These are phyloP conservation scores for Yamadazyma atlantica DNA, from an alignment of 1,139 yeast genomes.

Conservation along the genomic window DNA sequence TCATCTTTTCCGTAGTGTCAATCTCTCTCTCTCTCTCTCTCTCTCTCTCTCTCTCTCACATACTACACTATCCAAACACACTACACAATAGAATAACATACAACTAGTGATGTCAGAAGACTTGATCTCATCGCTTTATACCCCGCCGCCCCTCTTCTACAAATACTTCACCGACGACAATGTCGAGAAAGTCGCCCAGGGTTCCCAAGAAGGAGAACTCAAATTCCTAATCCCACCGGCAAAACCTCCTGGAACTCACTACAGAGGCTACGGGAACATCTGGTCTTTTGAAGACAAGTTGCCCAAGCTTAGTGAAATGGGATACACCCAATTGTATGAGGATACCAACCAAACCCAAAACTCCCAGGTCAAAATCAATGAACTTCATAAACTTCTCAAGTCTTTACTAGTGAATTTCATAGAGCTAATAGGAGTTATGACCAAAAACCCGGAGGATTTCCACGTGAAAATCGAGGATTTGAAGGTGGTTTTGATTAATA, in stretches of 20 bases:
- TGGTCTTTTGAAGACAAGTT: slow-evolving; percentile 78
- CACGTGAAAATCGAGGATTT: slow-evolving; percentile 69
- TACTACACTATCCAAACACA: too few relatives aligned
- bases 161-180: slow-evolving; percentile 68
- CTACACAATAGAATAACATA: too few relatives aligned
- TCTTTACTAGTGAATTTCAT: slow-evolving; percentile 70
- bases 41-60: too few relatives aligned
- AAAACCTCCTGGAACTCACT: slow-evolving; percentile 58
- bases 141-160: slow-evolving; percentile 82
- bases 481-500: slow-evolving; percentile 72
- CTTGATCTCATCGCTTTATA: slow-evolving; percentile 66
- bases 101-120: slow-evolving; percentile 38
- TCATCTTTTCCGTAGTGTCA: too few relatives aligned
- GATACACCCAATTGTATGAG: slow-evolving; percentile 64
- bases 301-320: slow-evolving; percentile 65
- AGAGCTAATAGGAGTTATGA: slow-evolving; percentile 72
- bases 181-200: slow-evolving; percentile 30
- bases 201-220: slow-evolving; percentile 36
- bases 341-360: slow-evolving; percentile 43
- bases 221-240: slow-evolving; percentile 64
- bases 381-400: slow-evolving; percentile 67
- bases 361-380: slow-evolving; percentile 57
- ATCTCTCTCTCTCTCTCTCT: too few relatives aligned
- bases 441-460: slow-evolving; percentile 65
- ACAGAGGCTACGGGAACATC: slow-evolving; percentile 76